Percentiles rank a stretch among this genome's conserved stretches.
Conservation (phyloP, 495 filamentous ascomycete species). For the Daldinia childiae region DNA sequence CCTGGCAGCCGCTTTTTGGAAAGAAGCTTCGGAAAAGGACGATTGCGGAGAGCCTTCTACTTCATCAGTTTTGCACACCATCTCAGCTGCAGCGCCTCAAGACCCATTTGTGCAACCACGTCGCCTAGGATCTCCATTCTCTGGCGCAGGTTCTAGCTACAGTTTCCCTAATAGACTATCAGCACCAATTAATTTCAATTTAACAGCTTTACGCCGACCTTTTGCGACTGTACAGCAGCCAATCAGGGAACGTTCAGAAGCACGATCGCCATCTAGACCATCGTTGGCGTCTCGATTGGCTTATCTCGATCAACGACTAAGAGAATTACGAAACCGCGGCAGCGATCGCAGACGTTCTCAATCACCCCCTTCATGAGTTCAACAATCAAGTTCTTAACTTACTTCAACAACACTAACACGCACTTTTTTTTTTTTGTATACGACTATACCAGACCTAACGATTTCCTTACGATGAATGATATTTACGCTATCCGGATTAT, state of each 20-base stretch:
- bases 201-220: slow-evolving; percentile 55
- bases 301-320: slow-evolving; percentile 62
- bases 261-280: slow-evolving; percentile 48
- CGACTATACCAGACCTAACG: slow-evolving; percentile 41
- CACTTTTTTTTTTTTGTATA: slow-evolving; percentile 33
- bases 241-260: slow-evolving; percentile 39
- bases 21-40: slow-evolving; percentile 33
- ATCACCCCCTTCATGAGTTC: slow-evolving; percentile 50
- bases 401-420: slow-evolving; percentile 9
- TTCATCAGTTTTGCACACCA: neutral
- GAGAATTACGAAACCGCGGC: slow-evolving; percentile 57
- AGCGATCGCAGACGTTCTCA: slow-evolving; percentile 48
- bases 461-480: slow-evolving; percentile 48
- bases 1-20: slow-evolving; percentile 49
- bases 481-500: slow-evolving; percentile 34
- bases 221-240: slow-evolving; percentile 57
- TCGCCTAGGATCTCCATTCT: slow-evolving; percentile 63
- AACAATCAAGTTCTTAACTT: slow-evolving; percentile 7
- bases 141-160: slow-evolving; percentile 52
- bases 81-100: slow-evolving; percentile 21
- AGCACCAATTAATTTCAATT: slow-evolving; percentile 52
- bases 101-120: slow-evolving; percentile 46
- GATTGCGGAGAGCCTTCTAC: slow-evolving; percentile 22
- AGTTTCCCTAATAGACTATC: slow-evolving; percentile 61
- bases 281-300: slow-evolving; percentile 57